These are phyloP conservation scores for Phytophthora nicotianae DNA, from an alignment of 352 stramenopile species.

Conservation along the genomic window DNA sequence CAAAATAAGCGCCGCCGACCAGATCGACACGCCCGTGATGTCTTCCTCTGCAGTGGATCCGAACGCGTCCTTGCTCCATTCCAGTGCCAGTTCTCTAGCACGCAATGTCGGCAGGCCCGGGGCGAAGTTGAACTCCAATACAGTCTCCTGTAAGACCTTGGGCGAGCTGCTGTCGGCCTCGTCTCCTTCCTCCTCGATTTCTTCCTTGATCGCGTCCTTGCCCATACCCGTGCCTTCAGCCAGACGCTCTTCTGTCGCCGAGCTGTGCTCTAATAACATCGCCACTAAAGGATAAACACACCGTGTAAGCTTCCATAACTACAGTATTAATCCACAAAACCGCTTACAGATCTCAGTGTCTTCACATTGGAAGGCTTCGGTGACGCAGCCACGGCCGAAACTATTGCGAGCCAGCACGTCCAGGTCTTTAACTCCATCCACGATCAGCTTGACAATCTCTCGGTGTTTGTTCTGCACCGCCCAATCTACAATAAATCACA, in stretches of 20 bases:
- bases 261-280: slow-evolving; percentile 77
- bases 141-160: slow-evolving; percentile 82
- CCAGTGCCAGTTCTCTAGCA: slow-evolving; percentile 78
- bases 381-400: slow-evolving; percentile 83
- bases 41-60: slow-evolving; percentile 81
- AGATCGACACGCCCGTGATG: slow-evolving; percentile 89
- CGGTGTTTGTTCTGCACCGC: slow-evolving; percentile 88
- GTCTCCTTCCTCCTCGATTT: slow-evolving; percentile 67
- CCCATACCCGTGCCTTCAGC: slow-evolving; percentile 76
- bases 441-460: slow-evolving; percentile 75
- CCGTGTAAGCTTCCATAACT: not conserved
- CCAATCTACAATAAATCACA: slow-evolving; percentile 63
- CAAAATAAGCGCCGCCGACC: slow-evolving; percentile 86
- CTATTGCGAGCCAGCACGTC: slow-evolving; percentile 84
- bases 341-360: slow-evolving; percentile 83
- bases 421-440: slow-evolving; percentile 69
- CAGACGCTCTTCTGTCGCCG: slow-evolving; percentile 77
- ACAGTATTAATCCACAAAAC: not conserved
- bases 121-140: slow-evolving; percentile 82
- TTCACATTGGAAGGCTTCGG: slow-evolving; percentile 84
- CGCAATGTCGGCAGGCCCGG: slow-evolving; percentile 60
- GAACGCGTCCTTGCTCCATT: slow-evolving; percentile 87
- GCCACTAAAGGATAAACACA: slow-evolving; percentile 50
- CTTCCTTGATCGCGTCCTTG: slow-evolving; percentile 68
- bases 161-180: slow-evolving; percentile 48